Evolutionary conservation across 2,329 filamentous ascomycete species (phyloP).

Genomic region (Ophiostoma angusticollis): DNA sequence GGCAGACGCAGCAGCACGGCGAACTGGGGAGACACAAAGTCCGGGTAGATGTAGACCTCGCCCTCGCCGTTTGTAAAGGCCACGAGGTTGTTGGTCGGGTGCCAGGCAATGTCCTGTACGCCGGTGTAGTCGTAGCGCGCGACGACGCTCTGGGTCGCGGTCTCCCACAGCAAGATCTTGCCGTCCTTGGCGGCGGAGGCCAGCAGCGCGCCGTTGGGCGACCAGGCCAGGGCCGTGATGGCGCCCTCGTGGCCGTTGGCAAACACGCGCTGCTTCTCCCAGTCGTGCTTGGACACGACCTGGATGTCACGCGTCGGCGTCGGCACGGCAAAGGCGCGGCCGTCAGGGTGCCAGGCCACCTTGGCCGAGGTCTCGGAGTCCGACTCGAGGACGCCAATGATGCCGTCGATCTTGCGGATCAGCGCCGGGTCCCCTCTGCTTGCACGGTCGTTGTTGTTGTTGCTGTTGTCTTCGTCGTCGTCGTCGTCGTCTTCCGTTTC

Average conservation of each 20-base stretch:
- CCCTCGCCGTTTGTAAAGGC: conserved; percentile 90
- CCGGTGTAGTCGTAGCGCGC: conserved; percentile 69
- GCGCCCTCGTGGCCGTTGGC: conserved; percentile 67
- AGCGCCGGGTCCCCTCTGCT: conserved; percentile 45
- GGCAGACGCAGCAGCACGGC: conserved; percentile 41
- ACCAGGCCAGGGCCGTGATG: conserved; percentile 83
- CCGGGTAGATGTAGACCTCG: conserved; percentile 79
- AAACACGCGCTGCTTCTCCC: conserved; percentile 76
- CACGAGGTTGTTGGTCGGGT: conserved; percentile 74
- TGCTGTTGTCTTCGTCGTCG: neutral
- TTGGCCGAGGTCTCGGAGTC: conserved; percentile 64
- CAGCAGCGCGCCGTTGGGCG: conserved; percentile 81
- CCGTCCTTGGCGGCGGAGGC: conserved; percentile 56
- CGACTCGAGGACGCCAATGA: conserved; percentile 67
- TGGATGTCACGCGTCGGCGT: conserved; percentile 75
- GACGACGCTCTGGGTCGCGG: conserved; percentile 71
- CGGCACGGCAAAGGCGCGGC: conserved; percentile 74
- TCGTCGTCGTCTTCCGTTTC: conserved; percentile 40
- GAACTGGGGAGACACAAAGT: conserved; percentile 50
- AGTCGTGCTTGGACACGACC: conserved; percentile 77
- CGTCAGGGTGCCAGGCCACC: conserved; percentile 87
- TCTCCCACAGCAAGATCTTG: conserved; percentile 75
- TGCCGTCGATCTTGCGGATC: conserved; percentile 69
- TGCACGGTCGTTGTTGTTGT: neutral
- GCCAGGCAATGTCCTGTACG: conserved; percentile 80